phyloP scores from a whole-genome alignment of 1,284 basidiomycete genomes.

The Ustilago sp. region DNA sequence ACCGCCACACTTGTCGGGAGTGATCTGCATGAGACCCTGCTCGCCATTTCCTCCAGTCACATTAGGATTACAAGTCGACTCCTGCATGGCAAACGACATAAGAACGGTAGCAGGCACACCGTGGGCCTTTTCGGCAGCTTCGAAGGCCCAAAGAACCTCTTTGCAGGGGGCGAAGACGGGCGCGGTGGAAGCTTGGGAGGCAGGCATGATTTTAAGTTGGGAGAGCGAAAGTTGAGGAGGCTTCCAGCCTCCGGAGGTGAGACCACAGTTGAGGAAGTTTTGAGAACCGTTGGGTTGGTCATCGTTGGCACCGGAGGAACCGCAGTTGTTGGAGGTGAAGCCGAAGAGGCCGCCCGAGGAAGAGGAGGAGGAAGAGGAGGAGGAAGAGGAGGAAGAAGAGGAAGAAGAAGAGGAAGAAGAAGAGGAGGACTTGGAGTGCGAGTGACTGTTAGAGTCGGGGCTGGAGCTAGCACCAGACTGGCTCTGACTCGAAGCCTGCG shows the following conservation, averaged over 20 bases:
- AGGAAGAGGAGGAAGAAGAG: constrained; percentile 21
- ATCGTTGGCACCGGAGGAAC: constrained; percentile 37
- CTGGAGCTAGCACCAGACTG: constrained; percentile 14
- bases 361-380: constrained; percentile 18
- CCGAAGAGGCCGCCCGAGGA: constrained; percentile 44
- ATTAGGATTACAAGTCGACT: constrained; percentile 57
- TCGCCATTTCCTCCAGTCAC: constrained; percentile 58
- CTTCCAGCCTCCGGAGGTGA: constrained; percentile 51
- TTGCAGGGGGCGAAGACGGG: constrained; percentile 55
- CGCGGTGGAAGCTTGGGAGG: constrained; percentile 36
- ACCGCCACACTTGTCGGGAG: constrained; percentile 58
- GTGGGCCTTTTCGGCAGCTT: constrained; percentile 41
- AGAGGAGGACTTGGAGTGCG: constrained; percentile 10
- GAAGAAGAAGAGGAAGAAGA: constrained; percentile 26
- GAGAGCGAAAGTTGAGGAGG: constrained; percentile 49
- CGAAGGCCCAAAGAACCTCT: constrained; percentile 47
- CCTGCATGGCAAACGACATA: constrained; percentile 63
- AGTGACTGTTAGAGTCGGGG: background rate
- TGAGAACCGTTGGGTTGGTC: constrained; percentile 56
- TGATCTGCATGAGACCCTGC: constrained; percentile 64
- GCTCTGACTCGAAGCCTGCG: constrained; percentile 8
- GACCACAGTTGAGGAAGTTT: constrained; percentile 60
- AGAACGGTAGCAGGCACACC: constrained; percentile 54
- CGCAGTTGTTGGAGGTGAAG: constrained; percentile 30
- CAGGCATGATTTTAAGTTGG: constrained; percentile 51